phyloP scores from a whole-genome alignment of 768 basidiomycete species.

The Leccinum imitatum region DNA sequence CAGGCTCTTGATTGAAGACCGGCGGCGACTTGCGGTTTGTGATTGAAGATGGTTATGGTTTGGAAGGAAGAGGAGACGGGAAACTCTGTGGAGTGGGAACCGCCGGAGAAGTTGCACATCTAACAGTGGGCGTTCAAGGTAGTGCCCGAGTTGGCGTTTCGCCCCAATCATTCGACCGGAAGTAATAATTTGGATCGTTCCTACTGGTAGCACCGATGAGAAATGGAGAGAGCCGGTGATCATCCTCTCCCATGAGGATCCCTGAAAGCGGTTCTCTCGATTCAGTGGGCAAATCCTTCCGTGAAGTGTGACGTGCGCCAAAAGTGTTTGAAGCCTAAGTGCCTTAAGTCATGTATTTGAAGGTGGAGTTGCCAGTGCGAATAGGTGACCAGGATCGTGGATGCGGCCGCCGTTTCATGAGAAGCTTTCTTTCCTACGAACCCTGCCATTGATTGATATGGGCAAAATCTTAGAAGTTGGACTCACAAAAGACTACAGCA shows the following conservation, averaged over 20 bases:
- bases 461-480: not conserved
- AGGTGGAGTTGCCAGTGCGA: too few relatives aligned
- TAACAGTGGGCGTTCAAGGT: not conserved
- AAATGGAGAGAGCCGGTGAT: not conserved
- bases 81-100: not conserved
- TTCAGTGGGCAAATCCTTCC: not conserved
- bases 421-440: not conserved
- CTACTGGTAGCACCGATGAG: not conserved
- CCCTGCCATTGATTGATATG: too few relatives aligned
- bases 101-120: not conserved
- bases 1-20: constrained; percentile 17
- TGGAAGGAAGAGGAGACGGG: not conserved
- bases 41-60: not conserved
- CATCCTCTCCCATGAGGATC: not conserved
- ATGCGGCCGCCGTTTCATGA: not conserved
- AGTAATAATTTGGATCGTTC: not conserved
- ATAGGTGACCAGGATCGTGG: not conserved
- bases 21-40: not conserved
- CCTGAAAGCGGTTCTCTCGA: too few relatives aligned
- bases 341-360: too few relatives aligned
- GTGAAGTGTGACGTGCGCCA: too few relatives aligned
- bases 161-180: not conserved
- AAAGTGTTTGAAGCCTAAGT: too few relatives aligned
- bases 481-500: not conserved
- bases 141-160: not conserved